Evolutionary conservation across 306 rosid species (phyloP), one percentile per base, ranked within the genome.

Genomic region (Hippophae rhamnoides): DNA sequence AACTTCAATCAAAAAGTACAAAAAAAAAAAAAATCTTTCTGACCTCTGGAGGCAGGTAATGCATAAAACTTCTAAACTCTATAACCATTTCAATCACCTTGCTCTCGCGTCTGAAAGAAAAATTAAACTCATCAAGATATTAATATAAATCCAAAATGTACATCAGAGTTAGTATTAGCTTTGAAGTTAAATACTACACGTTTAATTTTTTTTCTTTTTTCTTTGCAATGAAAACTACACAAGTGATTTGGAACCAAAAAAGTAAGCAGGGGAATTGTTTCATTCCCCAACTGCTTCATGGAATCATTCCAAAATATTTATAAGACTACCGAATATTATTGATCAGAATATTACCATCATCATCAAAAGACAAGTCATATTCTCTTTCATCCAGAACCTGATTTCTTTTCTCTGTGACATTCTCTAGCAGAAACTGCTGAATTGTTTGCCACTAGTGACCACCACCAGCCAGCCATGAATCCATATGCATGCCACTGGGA

Each of bases 401-500:
- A 58, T 82, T 67, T 49, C 67, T 70, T 48, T 54, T 69, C 72
- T 52, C 82, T 10, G 86, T 81, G 61, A 68, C 83, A 71, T 82
- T 76, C 58, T 82, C 69, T 64, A 70, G 79, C 56, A 93, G 65
- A 73, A 93, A 93, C 71, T 78, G 78, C 66, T 68, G 86, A 69
- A 89, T 48, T 61, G 99, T 78, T 75, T 77, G 80, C 99, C 99
- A 93, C 70, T 93, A 93, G 8, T 67, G 64, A 62, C 86, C 99
- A 43, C 99, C 99, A 70, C 99, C 99, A 43, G 87, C 54, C 11
- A 75, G 57, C 99, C 99, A 93, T 62, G 99, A 89, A 72, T 93
- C 94, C 99, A 93, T 93, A 74, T 93, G 99, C 99, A 89, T 93
- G 60, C 99, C 99, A 6, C 76, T 72, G 47, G 97, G 95, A 73